A percentile compares a stretch with the other conserved stretches of the same genome.
Conservation (phyloP, 2,329 filamentous ascomycete species). For the Cladophialophora yegresii region DNA sequence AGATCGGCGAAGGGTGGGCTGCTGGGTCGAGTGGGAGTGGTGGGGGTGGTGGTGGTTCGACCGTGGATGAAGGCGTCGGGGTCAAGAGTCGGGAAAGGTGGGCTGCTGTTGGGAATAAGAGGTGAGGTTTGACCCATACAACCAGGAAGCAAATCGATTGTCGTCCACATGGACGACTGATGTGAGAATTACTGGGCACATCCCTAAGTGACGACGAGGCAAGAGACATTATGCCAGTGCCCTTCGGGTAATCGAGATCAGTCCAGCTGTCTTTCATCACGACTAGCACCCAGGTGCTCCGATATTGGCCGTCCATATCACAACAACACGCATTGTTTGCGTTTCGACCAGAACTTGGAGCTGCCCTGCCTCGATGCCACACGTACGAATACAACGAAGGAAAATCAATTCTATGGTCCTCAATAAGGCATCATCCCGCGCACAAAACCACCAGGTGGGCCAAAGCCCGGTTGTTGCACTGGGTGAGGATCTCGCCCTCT, state of each 20-base stretch:
- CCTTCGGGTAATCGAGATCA: not conserved
- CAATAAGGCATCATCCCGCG: not conserved
- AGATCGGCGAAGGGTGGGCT: constrained; percentile 61
- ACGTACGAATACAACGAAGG: not conserved
- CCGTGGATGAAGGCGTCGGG: constrained; percentile 33
- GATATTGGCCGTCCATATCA: not conserved
- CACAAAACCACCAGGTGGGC: not conserved
- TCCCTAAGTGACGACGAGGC: not conserved
- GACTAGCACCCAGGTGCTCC: not conserved
- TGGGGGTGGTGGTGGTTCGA: constrained; percentile 16
- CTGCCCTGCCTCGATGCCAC: not conserved
- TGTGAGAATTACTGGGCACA: not conserved
- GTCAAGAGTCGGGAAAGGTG: constrained; percentile 35
- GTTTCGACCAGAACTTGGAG: not conserved
- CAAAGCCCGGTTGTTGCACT: not conserved
- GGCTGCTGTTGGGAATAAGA: constrained; percentile 36
- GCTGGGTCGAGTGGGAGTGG: constrained; percentile 17
- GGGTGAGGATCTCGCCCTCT: not conserved
- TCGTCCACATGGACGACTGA: not conserved
- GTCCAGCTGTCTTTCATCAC: not conserved
- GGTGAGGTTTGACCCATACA: constrained; percentile 11
- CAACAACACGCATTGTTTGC: not conserved
- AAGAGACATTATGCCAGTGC: not conserved
- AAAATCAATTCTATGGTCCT: not conserved
- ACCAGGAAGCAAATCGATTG: not conserved